Conservation (phyloP, 768 basidiomycete genomes). For the Porpolomopsis calyptriformis region DNA sequence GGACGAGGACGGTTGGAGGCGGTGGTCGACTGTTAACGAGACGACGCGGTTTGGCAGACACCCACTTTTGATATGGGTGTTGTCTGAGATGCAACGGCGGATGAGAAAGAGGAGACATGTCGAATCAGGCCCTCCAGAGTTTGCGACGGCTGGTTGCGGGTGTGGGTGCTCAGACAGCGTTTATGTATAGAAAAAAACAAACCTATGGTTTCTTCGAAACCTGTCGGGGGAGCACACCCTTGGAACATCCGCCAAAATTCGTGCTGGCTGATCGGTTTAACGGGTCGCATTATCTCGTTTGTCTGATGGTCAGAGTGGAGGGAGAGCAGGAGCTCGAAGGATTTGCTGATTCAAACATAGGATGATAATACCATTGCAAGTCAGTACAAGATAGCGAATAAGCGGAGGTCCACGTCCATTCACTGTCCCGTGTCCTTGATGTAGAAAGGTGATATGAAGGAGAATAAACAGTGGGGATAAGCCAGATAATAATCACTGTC, state of each 20-base stretch:
- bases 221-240: conserved; percentile 35
- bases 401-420: conserved; percentile 48
- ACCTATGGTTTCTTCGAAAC: conserved; percentile 44
- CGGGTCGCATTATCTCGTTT: too few relatives aligned
- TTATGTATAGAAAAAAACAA: conserved; percentile 6
- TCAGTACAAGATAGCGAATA: conserved; percentile 45
- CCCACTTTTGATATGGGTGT: conserved; percentile 2
- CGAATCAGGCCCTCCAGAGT: conserved; percentile 79
- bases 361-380: conserved; percentile 10
- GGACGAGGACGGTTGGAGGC: conserved; percentile 47
- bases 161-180: neutral
- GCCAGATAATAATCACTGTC: conserved; percentile 11
- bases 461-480: too few relatives aligned
- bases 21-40: conserved; percentile 62
- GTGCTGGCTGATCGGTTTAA: conserved; percentile 27
- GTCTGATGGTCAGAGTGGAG: too few relatives aligned
- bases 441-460: conserved; percentile 14
- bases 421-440: conserved; percentile 38
- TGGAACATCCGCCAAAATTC: conserved; percentile 44
- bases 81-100: conserved; percentile 29
- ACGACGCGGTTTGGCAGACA: conserved; percentile 24
- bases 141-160: conserved; percentile 49
- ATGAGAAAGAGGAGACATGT: conserved; percentile 67
- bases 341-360: too few relatives aligned
- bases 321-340: too few relatives aligned